Percentiles rank a stretch among this genome's conserved stretches.
Conservation (phyloP, 2,329 filamentous ascomycete genomes). For the Magnaporthiopsis rhizophila region DNA sequence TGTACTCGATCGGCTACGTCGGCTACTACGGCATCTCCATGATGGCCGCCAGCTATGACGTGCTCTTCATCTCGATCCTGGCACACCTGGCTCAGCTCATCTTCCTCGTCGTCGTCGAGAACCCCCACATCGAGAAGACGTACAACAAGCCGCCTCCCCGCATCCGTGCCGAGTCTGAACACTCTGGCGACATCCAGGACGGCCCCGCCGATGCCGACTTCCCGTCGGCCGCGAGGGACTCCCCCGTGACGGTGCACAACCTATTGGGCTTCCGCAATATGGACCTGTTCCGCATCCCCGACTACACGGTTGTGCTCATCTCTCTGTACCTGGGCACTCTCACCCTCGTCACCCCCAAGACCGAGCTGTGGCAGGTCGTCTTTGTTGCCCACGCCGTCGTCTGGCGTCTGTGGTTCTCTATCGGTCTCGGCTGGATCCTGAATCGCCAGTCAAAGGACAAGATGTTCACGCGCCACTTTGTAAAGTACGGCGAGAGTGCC, state of each 20-base stretch:
- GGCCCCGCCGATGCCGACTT: background rate
- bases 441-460: conserved; percentile 83
- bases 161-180: conserved; percentile 33
- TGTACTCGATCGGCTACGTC: conserved; percentile 97
- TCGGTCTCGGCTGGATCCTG: conserved; percentile 80
- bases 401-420: conserved; percentile 88
- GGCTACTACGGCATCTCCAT: conserved; percentile 98
- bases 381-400: conserved; percentile 73
- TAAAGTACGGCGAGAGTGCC: conserved; percentile 88
- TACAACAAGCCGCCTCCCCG: conserved; percentile 86
- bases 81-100: conserved; percentile 91
- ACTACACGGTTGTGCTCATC: conserved; percentile 71
- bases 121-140: conserved; percentile 95
- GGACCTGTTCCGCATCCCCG: conserved; percentile 81
- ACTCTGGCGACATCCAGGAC: conserved; percentile 16
- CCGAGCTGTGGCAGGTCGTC: conserved; percentile 63
- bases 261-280: conserved; percentile 76
- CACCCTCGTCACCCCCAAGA: conserved; percentile 69
- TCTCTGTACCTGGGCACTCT: conserved; percentile 67
- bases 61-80: conserved; percentile 91
- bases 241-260: conserved; percentile 67
- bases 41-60: conserved; percentile 96
- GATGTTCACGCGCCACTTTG: conserved; percentile 92
- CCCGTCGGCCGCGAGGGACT: conserved; percentile 20
- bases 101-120: conserved; percentile 87